Conservation (phyloP, 306 rosid species). For the Ormosia semicastrata region DNA sequence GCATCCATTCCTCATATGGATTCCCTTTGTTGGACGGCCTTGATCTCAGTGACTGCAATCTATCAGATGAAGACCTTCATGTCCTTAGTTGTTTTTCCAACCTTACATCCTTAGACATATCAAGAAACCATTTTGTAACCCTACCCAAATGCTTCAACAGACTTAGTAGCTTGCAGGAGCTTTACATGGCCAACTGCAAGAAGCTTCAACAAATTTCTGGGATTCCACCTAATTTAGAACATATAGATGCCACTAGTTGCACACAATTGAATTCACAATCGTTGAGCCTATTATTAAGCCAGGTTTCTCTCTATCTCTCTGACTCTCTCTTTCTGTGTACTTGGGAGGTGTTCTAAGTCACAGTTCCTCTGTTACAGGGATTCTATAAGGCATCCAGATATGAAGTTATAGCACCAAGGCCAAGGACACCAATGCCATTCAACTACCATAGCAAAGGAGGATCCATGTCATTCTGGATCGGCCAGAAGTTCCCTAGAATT, state of each 20-base stretch:
- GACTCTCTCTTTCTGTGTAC: not conserved
- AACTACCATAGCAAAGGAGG: slow-evolving; percentile 18
- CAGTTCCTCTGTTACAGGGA: slow-evolving; percentile 6
- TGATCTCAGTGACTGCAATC: slow-evolving; percentile 19
- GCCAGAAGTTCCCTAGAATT: slow-evolving; percentile 24
- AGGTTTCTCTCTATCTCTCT: slow-evolving; percentile 19
- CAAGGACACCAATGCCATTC: not conserved
- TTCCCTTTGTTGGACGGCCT: slow-evolving; percentile 23
- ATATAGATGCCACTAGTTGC: slow-evolving; percentile 32
- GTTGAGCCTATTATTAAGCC: slow-evolving; percentile 18
- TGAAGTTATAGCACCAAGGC: slow-evolving; percentile 28
- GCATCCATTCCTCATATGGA: slow-evolving; percentile 11
- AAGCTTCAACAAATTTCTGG: slow-evolving; percentile 28
- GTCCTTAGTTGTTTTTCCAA: not conserved
- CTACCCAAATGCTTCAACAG: slow-evolving; percentile 26
- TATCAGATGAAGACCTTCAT: slow-evolving; percentile 25
- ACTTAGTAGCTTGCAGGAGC: slow-evolving; percentile 23
- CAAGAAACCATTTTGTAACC: slow-evolving; percentile 29
- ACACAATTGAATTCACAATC: slow-evolving; percentile 20
- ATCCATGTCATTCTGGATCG: slow-evolving; percentile 29
- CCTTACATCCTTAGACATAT: slow-evolving; percentile 15
- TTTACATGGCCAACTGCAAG: slow-evolving; percentile 27
- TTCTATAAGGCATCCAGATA: slow-evolving; percentile 5
- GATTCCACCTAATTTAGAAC: slow-evolving; percentile 30
- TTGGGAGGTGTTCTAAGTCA: not conserved